Conservation (phyloP, 1,284 basidiomycete genomes). For the Uromyces viciae-fabae region DNA sequence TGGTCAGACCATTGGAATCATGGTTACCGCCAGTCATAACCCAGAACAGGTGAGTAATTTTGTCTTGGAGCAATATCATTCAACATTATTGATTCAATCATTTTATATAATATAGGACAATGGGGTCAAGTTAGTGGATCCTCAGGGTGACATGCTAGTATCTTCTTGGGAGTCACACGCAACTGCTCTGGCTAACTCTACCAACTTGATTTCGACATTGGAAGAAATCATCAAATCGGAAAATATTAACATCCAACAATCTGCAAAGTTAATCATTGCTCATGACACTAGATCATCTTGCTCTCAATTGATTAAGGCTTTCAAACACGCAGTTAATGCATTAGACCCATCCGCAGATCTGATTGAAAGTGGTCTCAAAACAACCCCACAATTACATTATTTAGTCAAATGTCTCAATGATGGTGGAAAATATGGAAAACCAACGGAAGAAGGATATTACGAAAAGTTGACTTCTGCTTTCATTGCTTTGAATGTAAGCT, state of each 20-base stretch:
- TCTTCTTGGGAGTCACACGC: slow-evolving; percentile 87
- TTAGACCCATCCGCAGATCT: slow-evolving; percentile 49
- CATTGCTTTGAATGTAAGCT: slow-evolving; percentile 74
- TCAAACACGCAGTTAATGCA: slow-evolving; percentile 77
- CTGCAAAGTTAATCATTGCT: slow-evolving; percentile 80
- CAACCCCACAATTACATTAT: slow-evolving; percentile 94
- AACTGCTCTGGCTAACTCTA: slow-evolving; percentile 83
- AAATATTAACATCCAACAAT: slow-evolving; percentile 74
- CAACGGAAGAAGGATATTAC: slow-evolving; percentile 81
- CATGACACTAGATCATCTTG: slow-evolving; percentile 91
- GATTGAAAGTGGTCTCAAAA: slow-evolving; percentile 68
- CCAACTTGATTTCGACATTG: slow-evolving; percentile 67
- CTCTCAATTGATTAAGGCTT: slow-evolving; percentile 70
- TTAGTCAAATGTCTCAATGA: slow-evolving; percentile 87
- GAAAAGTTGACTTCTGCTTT: slow-evolving; percentile 80
- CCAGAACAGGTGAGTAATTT: slow-evolving; percentile 78
- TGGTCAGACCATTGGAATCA: slow-evolving; percentile 89
- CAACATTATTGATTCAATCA: too few relatives aligned
- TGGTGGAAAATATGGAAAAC: slow-evolving; percentile 73
- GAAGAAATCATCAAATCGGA: slow-evolving; percentile 64
- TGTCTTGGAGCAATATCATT: too few relatives aligned
- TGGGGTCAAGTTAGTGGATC: slow-evolving; percentile 96
- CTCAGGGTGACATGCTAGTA: slow-evolving; percentile 98
- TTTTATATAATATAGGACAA: slow-evolving; percentile 69
- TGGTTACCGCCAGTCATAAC: slow-evolving; percentile 99